Evolutionary conservation across 305 asterid genomes (phyloP).

Genomic region (Solanum aculeatissimum): DNA sequence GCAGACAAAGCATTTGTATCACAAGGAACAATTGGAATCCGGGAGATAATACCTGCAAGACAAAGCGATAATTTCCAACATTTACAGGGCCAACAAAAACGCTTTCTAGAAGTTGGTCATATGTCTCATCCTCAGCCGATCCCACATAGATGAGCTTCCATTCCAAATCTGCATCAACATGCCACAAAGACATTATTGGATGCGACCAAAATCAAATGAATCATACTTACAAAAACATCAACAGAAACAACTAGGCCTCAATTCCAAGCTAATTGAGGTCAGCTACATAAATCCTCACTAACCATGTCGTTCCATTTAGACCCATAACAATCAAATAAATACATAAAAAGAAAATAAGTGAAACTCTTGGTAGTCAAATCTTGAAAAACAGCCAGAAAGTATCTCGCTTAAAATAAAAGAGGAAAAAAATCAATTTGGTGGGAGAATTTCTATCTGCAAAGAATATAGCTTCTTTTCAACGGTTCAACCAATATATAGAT

Average conservation of each 20-base stretch:
- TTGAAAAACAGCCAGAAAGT: neutral
- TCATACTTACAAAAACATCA: neutral
- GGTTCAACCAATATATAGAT: neutral
- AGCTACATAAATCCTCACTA: neutral
- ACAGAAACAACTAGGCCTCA: neutral
- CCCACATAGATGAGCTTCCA: slow-evolving; percentile 99
- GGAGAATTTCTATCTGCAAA: neutral
- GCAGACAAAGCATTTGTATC: neutral
- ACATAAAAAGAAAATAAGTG: neutral
- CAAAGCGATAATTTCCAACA: slow-evolving; percentile 83
- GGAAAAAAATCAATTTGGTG: neutral
- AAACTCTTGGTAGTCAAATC: neutral
- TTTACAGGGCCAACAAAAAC: slow-evolving; percentile 98
- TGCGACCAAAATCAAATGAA: neutral
- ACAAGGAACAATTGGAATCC: neutral
- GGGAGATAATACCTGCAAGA: slow-evolving; percentile 51
- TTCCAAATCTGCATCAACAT: slow-evolving; percentile 66
- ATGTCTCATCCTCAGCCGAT: slow-evolving; percentile 96
- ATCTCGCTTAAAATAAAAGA: neutral
- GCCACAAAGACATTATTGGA: neutral
- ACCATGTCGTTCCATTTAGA: neutral
- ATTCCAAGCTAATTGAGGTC: neutral
- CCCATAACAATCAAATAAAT: neutral
- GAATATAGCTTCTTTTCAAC: neutral
- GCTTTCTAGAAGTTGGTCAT: slow-evolving; percentile 92